These are phyloP conservation scores for Alternaria postmessia DNA, from an alignment of 2,329 filamentous ascomycete species.

Conservation along the genomic window DNA sequence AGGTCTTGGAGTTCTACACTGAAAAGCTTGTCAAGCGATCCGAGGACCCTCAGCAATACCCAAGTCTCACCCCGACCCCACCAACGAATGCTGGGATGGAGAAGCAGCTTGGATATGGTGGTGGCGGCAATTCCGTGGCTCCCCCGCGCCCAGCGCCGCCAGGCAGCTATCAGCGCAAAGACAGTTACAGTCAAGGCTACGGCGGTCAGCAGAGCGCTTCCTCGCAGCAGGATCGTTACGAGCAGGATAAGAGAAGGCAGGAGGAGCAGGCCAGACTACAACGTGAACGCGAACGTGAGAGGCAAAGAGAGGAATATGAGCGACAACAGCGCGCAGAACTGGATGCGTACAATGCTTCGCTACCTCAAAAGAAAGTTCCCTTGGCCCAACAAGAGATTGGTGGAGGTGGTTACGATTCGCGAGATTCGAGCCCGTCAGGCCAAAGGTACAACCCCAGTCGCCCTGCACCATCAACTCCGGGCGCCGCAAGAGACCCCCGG, in stretches of 20 bases:
- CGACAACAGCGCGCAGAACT: slow-evolving; percentile 70
- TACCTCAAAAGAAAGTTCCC: slow-evolving; percentile 82
- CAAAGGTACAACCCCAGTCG: slow-evolving; percentile 84
- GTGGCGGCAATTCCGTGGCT: slow-evolving; percentile 56
- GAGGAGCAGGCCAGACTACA: slow-evolving; percentile 50
- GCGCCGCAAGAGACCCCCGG: slow-evolving; percentile 53
- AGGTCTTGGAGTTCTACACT: slow-evolving; percentile 85
- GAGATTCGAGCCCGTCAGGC: slow-evolving; percentile 57
- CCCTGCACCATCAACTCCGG: slow-evolving; percentile 81
- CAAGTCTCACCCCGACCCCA: slow-evolving; percentile 73
- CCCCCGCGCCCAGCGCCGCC: slow-evolving; percentile 59
- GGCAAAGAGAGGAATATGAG: slow-evolving; percentile 54
- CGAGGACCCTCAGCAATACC: slow-evolving; percentile 74
- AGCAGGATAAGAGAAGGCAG: slow-evolving; percentile 37
- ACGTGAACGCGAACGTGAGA: slow-evolving; percentile 52
- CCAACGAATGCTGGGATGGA: slow-evolving; percentile 58
- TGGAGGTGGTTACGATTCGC: slow-evolving; percentile 61
- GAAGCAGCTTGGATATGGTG: slow-evolving; percentile 59
- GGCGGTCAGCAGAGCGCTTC: slow-evolving; percentile 44
- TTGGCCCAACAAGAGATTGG: slow-evolving; percentile 91
- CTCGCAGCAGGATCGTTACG: slow-evolving; percentile 29
- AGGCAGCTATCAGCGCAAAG: slow-evolving; percentile 53
- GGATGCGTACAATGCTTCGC: slow-evolving; percentile 87
- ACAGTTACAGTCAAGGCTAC: slow-evolving; percentile 54
- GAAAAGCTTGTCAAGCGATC: slow-evolving; percentile 77